A percentile compares a stretch with the other conserved stretches of the same genome.
These are phyloP conservation scores for Dalbergia cultrata DNA, from an alignment of 306 rosid species.

Conservation along the genomic window DNA sequence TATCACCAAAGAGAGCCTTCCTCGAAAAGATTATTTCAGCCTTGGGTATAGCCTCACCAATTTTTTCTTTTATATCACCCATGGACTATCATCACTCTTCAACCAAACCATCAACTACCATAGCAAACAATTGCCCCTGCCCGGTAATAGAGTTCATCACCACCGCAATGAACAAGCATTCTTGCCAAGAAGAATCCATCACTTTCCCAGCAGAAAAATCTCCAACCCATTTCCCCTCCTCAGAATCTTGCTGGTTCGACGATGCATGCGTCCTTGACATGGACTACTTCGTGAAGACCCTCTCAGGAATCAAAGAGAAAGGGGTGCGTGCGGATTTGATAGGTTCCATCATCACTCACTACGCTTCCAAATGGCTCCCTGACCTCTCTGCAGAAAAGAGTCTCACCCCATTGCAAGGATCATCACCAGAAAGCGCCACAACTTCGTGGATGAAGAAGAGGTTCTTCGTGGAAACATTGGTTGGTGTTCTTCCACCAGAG, in stretches of 20 bases:
- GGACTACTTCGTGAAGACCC: conserved; percentile 94
- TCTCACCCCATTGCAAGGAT: conserved; percentile 43
- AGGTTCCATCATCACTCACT: conserved; percentile 87
- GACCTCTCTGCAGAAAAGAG: conserved; percentile 61
- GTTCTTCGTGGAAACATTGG: conserved; percentile 89
- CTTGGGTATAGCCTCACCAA: background rate
- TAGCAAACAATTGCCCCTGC: conserved; percentile 12
- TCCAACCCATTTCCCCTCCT: conserved; percentile 32
- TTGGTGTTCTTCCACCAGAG: conserved; percentile 87
- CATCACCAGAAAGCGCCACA: conserved; percentile 71
- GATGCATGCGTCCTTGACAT: conserved; percentile 88
- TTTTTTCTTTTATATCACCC: background rate
- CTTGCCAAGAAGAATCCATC: conserved; percentile 44
- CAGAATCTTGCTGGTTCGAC: conserved; percentile 78
- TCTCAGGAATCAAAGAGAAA: conserved; percentile 78
- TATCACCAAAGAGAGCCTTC: background rate
- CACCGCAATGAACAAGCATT: conserved; percentile 46
- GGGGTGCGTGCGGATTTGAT: conserved; percentile 83
- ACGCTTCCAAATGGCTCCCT: conserved; percentile 95
- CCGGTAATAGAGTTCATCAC: background rate
- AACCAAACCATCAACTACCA: background rate
- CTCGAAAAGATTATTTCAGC: background rate
- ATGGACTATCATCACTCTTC: conserved; percentile 1
- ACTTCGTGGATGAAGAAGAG: conserved; percentile 83
- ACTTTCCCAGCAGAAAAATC: conserved; percentile 44